Percentiles rank a stretch among this genome's conserved stretches.
Conservation (phyloP, 177 flowering plant genomes). For the Vitis hybrid region DNA sequence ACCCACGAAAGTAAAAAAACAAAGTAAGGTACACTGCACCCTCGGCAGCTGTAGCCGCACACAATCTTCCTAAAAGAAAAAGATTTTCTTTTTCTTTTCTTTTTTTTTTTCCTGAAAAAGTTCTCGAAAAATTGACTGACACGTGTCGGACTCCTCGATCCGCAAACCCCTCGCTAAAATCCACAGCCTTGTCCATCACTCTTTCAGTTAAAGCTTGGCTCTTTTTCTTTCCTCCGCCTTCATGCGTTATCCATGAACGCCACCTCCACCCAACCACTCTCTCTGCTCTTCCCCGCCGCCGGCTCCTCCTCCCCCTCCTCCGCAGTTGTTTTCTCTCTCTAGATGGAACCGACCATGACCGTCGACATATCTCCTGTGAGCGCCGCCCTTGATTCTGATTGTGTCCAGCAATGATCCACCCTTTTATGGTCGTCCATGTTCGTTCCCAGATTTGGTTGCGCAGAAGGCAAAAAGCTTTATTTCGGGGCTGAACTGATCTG, state of each 20-base stretch:
- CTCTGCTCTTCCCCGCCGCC: background rate
- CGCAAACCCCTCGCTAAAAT: slow-evolving; percentile 22
- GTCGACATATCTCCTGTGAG: too few relatives aligned
- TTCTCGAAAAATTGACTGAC: slow-evolving; percentile 16
- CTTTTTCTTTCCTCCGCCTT: background rate
- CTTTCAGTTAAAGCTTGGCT: slow-evolving; percentile 5
- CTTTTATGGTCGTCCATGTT: slow-evolving; percentile 17
- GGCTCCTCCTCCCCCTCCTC: background rate
- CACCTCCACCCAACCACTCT: slow-evolving; percentile 3
- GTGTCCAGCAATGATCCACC: slow-evolving; percentile 22
- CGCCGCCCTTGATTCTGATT: background rate
- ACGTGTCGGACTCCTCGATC: slow-evolving; percentile 23
- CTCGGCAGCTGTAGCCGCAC: too few relatives aligned
- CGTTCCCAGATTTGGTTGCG: slow-evolving; percentile 30
- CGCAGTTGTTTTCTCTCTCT: slow-evolving; percentile 7
- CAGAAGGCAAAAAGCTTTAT: slow-evolving; percentile 15
- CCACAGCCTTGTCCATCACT: slow-evolving; percentile 7
- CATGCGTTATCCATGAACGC: background rate
- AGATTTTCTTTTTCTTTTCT: background rate
- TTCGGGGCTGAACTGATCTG: too few relatives aligned
- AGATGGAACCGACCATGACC: too few relatives aligned
- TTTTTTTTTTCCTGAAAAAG: background rate
- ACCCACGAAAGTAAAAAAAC: too few relatives aligned
- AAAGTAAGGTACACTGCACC: too few relatives aligned
- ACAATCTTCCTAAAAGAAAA: too few relatives aligned